phyloP scores from a whole-genome alignment of 2,329 filamentous ascomycete species.

The Penicillium sp. region DNA sequence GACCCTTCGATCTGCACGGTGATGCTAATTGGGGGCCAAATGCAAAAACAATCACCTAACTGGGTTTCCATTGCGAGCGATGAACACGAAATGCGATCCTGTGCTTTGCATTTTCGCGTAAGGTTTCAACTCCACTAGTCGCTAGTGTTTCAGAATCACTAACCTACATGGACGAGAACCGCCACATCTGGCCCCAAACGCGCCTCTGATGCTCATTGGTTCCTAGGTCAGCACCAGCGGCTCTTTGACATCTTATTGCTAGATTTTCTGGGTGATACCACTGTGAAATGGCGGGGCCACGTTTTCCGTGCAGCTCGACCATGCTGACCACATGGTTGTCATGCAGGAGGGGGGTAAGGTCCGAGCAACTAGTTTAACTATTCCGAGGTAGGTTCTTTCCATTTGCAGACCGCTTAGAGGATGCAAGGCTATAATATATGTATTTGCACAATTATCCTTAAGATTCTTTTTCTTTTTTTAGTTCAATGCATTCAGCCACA shows the following conservation, averaged over 20 bases:
- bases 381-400: background rate
- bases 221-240: background rate
- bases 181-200: background rate
- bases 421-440: background rate
- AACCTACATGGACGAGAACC: background rate
- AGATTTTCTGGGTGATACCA: background rate
- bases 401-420: background rate
- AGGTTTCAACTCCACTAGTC: background rate
- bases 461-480: background rate
- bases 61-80: background rate
- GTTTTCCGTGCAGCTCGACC: slow-evolving; percentile 7
- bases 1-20: background rate
- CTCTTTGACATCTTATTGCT: background rate
- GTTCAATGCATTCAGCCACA: too few relatives aligned
- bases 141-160: background rate
- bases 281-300: slow-evolving; percentile 9
- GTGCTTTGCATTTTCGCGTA: background rate
- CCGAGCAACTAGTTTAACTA: background rate
- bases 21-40: background rate
- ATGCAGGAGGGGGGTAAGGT: slow-evolving; percentile 8
- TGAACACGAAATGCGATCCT: background rate
- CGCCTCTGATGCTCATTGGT: background rate
- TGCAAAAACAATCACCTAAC: background rate
- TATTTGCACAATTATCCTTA: background rate
- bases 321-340: slow-evolving; percentile 14